Evolutionary conservation across 352 stramenopile genomes (phyloP).

Genomic region (Thraustochytrium striatum): DNA sequence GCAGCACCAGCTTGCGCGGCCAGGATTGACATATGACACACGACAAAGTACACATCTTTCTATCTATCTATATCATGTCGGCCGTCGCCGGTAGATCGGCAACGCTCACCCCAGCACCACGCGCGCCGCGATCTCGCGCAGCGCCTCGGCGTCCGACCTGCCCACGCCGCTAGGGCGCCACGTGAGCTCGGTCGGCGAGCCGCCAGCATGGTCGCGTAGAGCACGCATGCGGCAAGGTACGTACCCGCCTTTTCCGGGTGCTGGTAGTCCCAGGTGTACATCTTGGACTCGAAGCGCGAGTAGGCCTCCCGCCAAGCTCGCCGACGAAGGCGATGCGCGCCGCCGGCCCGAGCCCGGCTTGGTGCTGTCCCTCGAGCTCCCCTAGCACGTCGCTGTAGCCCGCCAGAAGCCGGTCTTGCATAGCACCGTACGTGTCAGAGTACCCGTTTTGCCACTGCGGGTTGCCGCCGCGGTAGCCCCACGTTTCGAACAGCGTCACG

Average conservation of each 20-base stretch:
- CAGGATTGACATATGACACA: too few species aligned
- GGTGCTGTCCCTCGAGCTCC: neutral
- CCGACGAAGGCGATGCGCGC: neutral
- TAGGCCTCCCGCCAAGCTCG: neutral
- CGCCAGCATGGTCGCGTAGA: conserved; percentile 40
- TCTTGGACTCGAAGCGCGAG: neutral
- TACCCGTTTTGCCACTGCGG: neutral
- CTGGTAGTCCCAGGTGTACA: conserved; percentile 1
- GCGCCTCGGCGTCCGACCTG: too few species aligned
- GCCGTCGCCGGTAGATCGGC: too few species aligned
- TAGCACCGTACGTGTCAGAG: neutral
- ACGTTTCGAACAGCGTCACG: conserved; percentile 3
- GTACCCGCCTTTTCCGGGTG: neutral
- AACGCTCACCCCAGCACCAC: too few species aligned
- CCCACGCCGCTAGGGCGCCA: too few species aligned
- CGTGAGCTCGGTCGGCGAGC: too few species aligned
- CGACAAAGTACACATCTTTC: too few species aligned
- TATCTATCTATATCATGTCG: too few species aligned
- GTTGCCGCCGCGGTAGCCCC: neutral
- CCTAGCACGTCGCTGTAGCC: neutral
- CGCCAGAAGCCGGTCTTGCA: neutral
- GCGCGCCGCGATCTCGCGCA: too few species aligned
- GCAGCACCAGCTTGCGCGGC: too few species aligned
- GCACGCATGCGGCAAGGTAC: conserved; percentile 12
- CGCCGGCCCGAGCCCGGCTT: neutral